These are phyloP conservation scores for Arabidopsis hybrid DNA, from an alignment of 441 rosid species.

Conservation along the genomic window DNA sequence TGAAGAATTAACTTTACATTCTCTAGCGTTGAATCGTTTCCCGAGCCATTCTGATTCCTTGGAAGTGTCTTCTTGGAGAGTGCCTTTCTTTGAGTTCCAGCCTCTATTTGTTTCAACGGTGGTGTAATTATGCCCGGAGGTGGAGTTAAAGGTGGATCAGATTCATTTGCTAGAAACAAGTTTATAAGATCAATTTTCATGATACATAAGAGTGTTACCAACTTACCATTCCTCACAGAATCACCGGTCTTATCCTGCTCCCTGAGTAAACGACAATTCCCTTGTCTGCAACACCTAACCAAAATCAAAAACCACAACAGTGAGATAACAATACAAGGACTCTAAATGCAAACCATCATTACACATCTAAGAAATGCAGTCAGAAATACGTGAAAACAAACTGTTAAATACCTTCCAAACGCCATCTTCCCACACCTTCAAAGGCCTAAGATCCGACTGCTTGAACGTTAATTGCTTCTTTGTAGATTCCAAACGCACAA, in stretches of 20 bases:
- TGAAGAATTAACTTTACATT: constrained; percentile 2
- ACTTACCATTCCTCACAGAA: constrained; percentile 48
- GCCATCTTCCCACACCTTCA: constrained; percentile 43
- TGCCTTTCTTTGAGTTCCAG: background rate
- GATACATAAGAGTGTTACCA: constrained; percentile 1
- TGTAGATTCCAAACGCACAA: constrained; percentile 52
- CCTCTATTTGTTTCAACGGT: background rate
- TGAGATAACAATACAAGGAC: background rate
- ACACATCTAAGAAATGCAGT: background rate
- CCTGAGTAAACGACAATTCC: constrained; percentile 46
- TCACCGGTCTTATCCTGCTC: constrained; percentile 32
- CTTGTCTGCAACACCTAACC: constrained; percentile 46
- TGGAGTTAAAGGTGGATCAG: background rate
- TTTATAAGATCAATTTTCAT: constrained; percentile 8
- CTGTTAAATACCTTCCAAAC: constrained; percentile 30
- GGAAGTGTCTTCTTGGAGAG: background rate
- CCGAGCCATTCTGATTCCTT: background rate
- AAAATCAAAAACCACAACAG: background rate
- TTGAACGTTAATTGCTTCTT: constrained; percentile 45
- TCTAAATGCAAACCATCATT: background rate
- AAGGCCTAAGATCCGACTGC: constrained; percentile 62
- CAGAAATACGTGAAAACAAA: background rate
- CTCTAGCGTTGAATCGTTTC: background rate
- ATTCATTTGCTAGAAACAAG: constrained; percentile 17
- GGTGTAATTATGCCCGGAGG: background rate